Base-by-base conservation (phyloP, 2,329 filamentous ascomycete genomes). In the Colletotrichum magnum region DNA sequence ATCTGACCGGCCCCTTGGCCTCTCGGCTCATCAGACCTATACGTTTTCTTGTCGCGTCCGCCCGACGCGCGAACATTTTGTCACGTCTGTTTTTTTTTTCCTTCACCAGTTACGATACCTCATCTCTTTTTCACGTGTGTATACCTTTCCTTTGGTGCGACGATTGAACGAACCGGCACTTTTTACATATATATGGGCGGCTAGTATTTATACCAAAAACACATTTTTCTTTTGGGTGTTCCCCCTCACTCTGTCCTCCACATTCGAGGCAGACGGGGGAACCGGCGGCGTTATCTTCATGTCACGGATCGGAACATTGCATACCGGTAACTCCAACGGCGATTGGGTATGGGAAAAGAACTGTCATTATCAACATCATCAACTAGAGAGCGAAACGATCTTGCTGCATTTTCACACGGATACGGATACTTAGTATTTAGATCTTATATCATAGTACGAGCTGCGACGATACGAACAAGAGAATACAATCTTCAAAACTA, bases 91-190 rank as follows among this genome's bases (percentile, higher is more conserved):
- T 36, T 45, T 24, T n/a, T 36, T 36, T 45, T 24, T 16, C 28
- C 52, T 52, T 66, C 32, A 36, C 32, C 32, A 41, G 57, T 18
- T 67, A 67, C 66, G 62, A 69, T 67, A 67, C 63, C 62, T 56
- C 21, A 16, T 47, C 26, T 12, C n/a, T 4, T 54, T 64, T 48
- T 54, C 45, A 16, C 43, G 45, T 36, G 39, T 54, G 26, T 57
- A 32, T 57, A 47, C 18, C 9, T 69, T 66, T 62, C 51, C 7
- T 47, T 47, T 12, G 13, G 36, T 57, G 32, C 48, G 28, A 69
- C 36, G 62, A 69, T 48, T 67, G 12, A 45, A 69, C 36, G 62
- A 36, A 69, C 62, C 67, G 51, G 56, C 45, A 64, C 9, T 51
- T 1, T 56, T 57, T 52, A 26, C 43, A 56, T 50, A 26, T 51